Base-by-base conservation (phyloP, 345 rosid species). In the Kernera saxatilis region DNA sequence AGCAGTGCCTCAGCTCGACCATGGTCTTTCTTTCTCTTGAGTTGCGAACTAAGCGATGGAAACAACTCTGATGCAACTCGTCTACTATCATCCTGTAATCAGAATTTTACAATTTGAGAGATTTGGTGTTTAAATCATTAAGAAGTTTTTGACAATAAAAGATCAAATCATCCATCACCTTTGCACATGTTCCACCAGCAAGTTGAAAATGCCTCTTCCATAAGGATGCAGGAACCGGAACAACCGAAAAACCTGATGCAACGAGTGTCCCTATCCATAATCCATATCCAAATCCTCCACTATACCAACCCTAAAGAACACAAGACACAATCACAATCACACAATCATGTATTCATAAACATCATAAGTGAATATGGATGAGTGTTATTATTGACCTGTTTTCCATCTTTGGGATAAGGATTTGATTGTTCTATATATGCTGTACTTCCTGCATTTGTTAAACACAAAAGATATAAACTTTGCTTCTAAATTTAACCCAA, bases 301-400 rank as follows among this genome's bases (percentile, higher is more conserved):
- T 83, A 84, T 94, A 93, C 97, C 98, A 91, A 52, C 98, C 97
- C 97, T 91, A 48, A n/a, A n/a, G n/a, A n/a, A n/a, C n/a, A n/a
- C n/a, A n/a, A 39, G 4, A 52, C 19, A 56, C 30, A 55, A 10
- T n/a, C n/a, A n/a, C 10, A 23, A 15, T 17, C 10, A 29, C 48
- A 71, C 33, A 62, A 23, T 8, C 22, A 61, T 9, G 23, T 19
- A 19, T 69, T n/a, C n/a, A n/a, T 3, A 50, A 44, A 26, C 33
- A 48, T 7, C 5, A 41, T 2, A 32, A 13, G 0, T 37, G 5
- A 60, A 50, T 22, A 36, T 14, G 19, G 5, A 21, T 2, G 1
- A 9, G 15, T 13, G 19, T 4, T 10, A 10, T 9, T 11, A 11
- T 22, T 44, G 3, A 87, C 93, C 91, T 80, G 93, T 77, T 86